Evolutionary conservation across 1,284 basidiomycete genomes (phyloP), one percentile per base, ranked within the genome.

Genomic region (Ceratobasidium sp.): DNA sequence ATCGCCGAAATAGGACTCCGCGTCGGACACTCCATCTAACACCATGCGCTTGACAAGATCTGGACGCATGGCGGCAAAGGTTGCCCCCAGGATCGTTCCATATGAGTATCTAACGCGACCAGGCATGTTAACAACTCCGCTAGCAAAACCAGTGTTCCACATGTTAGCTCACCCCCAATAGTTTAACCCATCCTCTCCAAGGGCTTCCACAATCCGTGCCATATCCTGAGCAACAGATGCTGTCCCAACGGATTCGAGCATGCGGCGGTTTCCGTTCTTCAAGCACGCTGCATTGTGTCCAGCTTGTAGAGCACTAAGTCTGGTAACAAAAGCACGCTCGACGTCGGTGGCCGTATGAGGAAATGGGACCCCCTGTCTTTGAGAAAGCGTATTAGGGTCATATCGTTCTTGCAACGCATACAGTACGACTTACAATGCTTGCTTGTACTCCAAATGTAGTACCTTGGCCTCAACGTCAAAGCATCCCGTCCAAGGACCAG

Each of bases 31-130:
- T 1, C 78, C 78, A 64, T 80, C 79, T 1, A 78, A 74, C 8
- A 78, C 73, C 72, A 79, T 54, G 18, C 75, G 74, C 21, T 74
- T 76, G 7, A 80, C 78, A 1, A 72, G 69, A 11, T 78, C 77
- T 0, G 79, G 79, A 59, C 76, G 77, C 78, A 80, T 79, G 5
- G 78, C 78, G 1, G 76, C 74, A 58, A 80, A 79, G 0, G 77
- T 78, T 1, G 78, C 76, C 7, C 79, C 79, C 3, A 80, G 73
- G 38, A 77, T 76, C 1, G 78, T 78, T 1, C 78, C 77, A 41
- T 78, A 76, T 11, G 73, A 76, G 63, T 43, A 66, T 26, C 63
- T 54, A 21, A 44, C 8, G 11, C 26, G 16, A 26, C 16, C 13
- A 5, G 4, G 2, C 54, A 30, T 14, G 21, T 9, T 13, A 7